Conservation (phyloP, 2,329 filamentous ascomycete species). For the Corinectria fuckeliana region DNA sequence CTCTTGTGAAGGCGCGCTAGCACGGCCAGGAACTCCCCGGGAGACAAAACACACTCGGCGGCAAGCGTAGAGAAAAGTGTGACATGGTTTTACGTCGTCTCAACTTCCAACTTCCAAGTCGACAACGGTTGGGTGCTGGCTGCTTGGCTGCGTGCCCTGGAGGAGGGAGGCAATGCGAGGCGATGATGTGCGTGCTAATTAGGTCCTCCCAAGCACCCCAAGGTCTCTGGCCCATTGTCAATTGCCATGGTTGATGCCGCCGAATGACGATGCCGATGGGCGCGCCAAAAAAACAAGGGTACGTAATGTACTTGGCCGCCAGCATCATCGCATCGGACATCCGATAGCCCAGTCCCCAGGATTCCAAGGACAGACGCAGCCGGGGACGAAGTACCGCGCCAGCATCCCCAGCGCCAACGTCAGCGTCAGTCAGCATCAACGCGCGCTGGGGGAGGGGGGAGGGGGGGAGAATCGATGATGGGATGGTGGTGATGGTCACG, state of each 20-base stretch:
- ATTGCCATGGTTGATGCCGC: constrained; percentile 3
- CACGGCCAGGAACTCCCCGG: constrained; percentile 29
- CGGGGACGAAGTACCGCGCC: constrained; percentile 20
- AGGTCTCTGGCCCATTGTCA: neutral
- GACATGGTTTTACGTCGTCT: constrained; percentile 23
- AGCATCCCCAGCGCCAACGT: constrained; percentile 29
- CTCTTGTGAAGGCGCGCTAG: constrained; percentile 23
- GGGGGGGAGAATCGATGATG: constrained; percentile 20
- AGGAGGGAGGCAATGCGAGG: constrained; percentile 2
- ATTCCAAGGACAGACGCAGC: constrained; percentile 2
- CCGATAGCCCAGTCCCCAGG: constrained; percentile 8
- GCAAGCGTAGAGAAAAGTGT: constrained; percentile 33
- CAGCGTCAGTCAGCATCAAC: constrained; percentile 34
- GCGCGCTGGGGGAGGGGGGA: constrained; percentile 11
- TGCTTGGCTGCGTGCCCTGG: neutral
- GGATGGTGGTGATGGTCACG: constrained; percentile 24
- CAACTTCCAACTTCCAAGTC: too few species aligned
- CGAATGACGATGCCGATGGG: constrained; percentile 7
- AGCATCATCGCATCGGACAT: constrained; percentile 4
- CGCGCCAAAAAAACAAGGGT: constrained; percentile 1
- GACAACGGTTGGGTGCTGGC: too few species aligned
- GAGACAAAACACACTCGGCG: constrained; percentile 27
- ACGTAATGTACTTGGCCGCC: neutral
- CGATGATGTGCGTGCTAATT: neutral
- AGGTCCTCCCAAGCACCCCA: neutral